Evolutionary conservation across 306 rosid genomes (phyloP), one percentile per base, ranked within the genome.

Genomic region (Spatholobus suberectus): DNA sequence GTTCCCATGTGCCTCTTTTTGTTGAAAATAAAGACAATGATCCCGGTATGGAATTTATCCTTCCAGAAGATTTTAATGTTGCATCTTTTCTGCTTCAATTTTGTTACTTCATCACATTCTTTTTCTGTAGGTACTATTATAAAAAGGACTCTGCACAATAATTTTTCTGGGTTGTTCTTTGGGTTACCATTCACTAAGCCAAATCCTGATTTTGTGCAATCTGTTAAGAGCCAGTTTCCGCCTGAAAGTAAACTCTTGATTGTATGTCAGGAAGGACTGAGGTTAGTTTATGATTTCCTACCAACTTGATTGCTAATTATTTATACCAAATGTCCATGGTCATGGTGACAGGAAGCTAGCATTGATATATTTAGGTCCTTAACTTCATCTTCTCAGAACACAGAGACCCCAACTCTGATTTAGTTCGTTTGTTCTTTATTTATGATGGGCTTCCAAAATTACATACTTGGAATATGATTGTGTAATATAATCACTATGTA

Each of bases 221-320:
- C 96, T 73, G 90, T 96, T n/a, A 90, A 89, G 79, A 84, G 77
- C 82, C 87, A 91, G 85, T 76, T 96, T 86, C 20, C 90, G 0
- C 94, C 97, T 7, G 90, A 83, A 76, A 91, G 83, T 75, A 93
- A 92, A 88, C 81, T 96, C 34, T 87, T 93, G 78, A 69, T 96
- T 62, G 99, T 96, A 65, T 96, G 99, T 74, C 99, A 96, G 65
- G 99, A 92, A 89, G 99, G 99, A 76, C 78, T 96, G 83, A 93
- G 99, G 99, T 96, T 68, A 73, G 91, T 82, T 57, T 76, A 72
- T 73, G 55, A 43, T 77, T 6, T 76, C 24, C 61, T 78, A 72
- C 35, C 29, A 14, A 38, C 58, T 65, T 74, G 37, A 21, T 47
- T 80, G 66, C 73, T 15, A 76, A 32, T 75, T 40, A 14, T 66